These are phyloP conservation scores for Flueggea neowawraea DNA, from an alignment of 441 rosid genomes.

Conservation along the genomic window DNA sequence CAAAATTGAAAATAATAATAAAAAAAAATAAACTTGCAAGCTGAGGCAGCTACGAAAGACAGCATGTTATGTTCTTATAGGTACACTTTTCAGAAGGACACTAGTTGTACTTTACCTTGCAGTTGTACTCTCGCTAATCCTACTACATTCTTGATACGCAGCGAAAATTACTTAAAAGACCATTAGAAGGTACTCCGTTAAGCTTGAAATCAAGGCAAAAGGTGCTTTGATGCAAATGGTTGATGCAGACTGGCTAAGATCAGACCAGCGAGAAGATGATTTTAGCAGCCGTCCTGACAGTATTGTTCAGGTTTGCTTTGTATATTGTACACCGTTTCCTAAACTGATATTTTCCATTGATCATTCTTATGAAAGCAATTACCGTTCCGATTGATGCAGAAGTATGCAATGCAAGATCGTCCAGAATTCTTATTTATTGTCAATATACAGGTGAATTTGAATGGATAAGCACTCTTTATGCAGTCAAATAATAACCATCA, in stretches of 20 bases:
- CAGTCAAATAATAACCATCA: too few relatives aligned
- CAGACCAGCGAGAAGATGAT: conserved; percentile 67
- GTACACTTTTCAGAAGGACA: conserved; percentile 65
- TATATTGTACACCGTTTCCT: background rate
- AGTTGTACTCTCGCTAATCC: conserved; percentile 76
- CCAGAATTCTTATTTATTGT: conserved; percentile 83
- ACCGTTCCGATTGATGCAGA: conserved; percentile 28
- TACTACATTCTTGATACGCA: conserved; percentile 76
- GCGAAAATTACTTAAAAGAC: conserved; percentile 64
- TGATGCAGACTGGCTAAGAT: conserved; percentile 94
- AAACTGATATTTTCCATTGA: too few relatives aligned
- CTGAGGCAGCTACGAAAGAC: conserved; percentile 29
- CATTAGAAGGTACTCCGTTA: conserved; percentile 50
- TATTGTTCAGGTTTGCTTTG: conserved; percentile 60
- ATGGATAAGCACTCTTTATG: background rate
- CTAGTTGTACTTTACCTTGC: conserved; percentile 49
- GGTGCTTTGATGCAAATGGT: conserved; percentile 76
- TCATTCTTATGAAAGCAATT: background rate
- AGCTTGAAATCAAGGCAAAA: conserved; percentile 43
- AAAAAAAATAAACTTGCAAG: conserved; percentile 74
- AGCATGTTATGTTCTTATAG: conserved; percentile 42
- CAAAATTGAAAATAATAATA: too few relatives aligned
- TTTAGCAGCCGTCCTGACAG: conserved; percentile 65
- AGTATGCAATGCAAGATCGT: conserved; percentile 46
- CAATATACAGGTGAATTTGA: conserved; percentile 59